phyloP scores from a whole-genome alignment of 2,329 filamentous ascomycete species.

The Triangularia verruculosa region DNA sequence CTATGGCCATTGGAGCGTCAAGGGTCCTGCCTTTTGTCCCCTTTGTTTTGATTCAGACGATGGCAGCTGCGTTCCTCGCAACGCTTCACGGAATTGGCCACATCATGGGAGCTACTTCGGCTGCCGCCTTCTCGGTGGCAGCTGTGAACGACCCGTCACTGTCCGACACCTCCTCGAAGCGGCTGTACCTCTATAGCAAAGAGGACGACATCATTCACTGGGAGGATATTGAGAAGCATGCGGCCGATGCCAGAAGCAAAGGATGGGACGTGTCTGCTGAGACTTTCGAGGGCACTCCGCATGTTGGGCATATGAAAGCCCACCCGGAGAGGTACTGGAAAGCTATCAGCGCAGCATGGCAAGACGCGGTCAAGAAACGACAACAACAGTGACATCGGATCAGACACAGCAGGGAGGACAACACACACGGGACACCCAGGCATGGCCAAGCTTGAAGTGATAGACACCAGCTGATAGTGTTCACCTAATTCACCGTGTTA shows the following conservation, averaged over 20 bases:
- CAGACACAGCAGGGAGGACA: not conserved
- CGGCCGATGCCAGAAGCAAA: constrained; percentile 42
- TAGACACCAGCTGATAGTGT: not conserved
- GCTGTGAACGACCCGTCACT: constrained; percentile 38
- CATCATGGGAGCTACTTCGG: constrained; percentile 39
- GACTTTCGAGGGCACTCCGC: constrained; percentile 55
- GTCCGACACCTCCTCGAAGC: constrained; percentile 38
- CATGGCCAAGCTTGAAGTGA: not conserved
- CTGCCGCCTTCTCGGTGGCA: constrained; percentile 39
- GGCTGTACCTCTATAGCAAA: constrained; percentile 58
- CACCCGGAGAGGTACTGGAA: constrained; percentile 58
- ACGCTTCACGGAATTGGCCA: constrained; percentile 36
- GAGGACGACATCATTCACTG: constrained; percentile 55
- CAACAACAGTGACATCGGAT: not conserved
- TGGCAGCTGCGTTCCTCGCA: constrained; percentile 46
- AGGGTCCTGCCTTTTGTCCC: constrained; percentile 38
- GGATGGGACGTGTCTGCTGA: constrained; percentile 51
- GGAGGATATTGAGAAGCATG: constrained; percentile 55
- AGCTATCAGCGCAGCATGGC: constrained; percentile 33
- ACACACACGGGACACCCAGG: not conserved
- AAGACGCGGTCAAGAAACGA: constrained; percentile 5
- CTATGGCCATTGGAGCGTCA: constrained; percentile 50
- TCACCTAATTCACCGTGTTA: not conserved
- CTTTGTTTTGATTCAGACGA: constrained; percentile 48
- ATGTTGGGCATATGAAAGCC: constrained; percentile 60